Conservation (phyloP, 768 basidiomycete genomes). For the Amanita pallidorosea region DNA sequence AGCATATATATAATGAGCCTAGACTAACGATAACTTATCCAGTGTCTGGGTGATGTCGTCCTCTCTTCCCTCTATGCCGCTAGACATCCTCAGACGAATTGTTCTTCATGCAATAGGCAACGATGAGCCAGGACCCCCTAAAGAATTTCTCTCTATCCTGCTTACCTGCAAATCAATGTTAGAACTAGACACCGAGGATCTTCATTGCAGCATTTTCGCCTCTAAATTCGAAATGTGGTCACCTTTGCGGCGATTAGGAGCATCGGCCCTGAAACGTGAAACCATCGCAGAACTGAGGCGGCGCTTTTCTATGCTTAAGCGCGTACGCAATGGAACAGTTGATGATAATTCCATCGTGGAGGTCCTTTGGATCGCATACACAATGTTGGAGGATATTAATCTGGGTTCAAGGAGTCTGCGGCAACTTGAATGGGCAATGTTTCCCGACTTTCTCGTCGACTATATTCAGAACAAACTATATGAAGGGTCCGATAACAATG, state of each 20-base stretch:
- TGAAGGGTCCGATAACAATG: slow-evolving; percentile 23
- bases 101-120: slow-evolving; percentile 19
- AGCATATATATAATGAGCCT: slow-evolving; percentile 1
- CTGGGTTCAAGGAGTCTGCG: slow-evolving; percentile 31
- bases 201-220: slow-evolving; percentile 29
- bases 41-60: slow-evolving; percentile 18
- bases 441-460: slow-evolving; percentile 26
- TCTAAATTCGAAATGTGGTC: slow-evolving; percentile 39
- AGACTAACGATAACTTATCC: slow-evolving; percentile 7
- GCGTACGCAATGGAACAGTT: slow-evolving; percentile 27
- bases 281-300: slow-evolving; percentile 34
- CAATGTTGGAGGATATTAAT: slow-evolving; percentile 50
- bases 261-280: slow-evolving; percentile 16
- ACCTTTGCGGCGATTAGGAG: slow-evolving; percentile 26
- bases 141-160: slow-evolving; percentile 18
- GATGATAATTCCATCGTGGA: slow-evolving; percentile 27
- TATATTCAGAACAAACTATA: slow-evolving; percentile 31
- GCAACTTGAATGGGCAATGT: slow-evolving; percentile 33
- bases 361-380: slow-evolving; percentile 40
- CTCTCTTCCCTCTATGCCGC: slow-evolving; percentile 20
- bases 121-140: slow-evolving; percentile 21
- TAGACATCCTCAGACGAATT: slow-evolving; percentile 24
- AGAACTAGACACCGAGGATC: slow-evolving; percentile 15
- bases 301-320: slow-evolving; percentile 32
- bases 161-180: slow-evolving; percentile 22